phyloP scores from a whole-genome alignment of 257 asterid species.

The Ophiorrhiza pumila region DNA sequence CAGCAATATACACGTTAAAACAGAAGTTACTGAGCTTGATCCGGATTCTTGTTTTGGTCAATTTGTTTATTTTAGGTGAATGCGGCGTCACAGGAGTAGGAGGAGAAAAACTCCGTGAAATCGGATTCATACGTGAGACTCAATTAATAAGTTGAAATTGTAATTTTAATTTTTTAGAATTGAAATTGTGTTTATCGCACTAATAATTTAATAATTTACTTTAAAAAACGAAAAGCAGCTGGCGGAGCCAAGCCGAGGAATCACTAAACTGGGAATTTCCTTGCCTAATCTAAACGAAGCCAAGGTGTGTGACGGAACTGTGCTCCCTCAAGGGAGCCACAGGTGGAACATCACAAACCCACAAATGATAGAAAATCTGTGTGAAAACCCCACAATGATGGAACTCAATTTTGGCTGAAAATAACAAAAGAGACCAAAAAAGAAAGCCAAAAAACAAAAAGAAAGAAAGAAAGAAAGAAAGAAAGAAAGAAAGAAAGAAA shows the following conservation, averaged over 20 bases:
- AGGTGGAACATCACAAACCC: slow-evolving; percentile 15
- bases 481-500: slow-evolving; percentile 16
- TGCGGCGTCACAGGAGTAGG: no score
- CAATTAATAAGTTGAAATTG: no score
- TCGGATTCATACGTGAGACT: no score
- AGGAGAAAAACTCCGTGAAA: no score
- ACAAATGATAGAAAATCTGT: slow-evolving; percentile 1
- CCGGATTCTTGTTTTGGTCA: no score
- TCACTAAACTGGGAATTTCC: neutral
- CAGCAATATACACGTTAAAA: no score
- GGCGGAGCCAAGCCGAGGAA: neutral
- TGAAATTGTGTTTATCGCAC: no score
- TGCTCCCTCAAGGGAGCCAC: slow-evolving; percentile 27
- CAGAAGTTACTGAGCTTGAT: no score
- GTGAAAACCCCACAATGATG: slow-evolving; percentile 23
- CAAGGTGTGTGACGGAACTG: neutral
- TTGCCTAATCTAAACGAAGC: neutral
- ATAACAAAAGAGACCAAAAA: slow-evolving; percentile 31
- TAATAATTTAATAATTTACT: no score
- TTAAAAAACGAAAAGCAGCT: neutral
- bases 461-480: slow-evolving; percentile 28
- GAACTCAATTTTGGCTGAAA: slow-evolving; percentile 28
- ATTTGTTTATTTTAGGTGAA: no score
- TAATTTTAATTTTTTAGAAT: no score
- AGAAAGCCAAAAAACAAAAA: slow-evolving; percentile 21